A percentile compares a stretch with the other conserved stretches of the same genome.
Evolutionary conservation across 2,329 filamentous ascomycete genomes (phyloP).

Genomic region (Fusarium penzigii): DNA sequence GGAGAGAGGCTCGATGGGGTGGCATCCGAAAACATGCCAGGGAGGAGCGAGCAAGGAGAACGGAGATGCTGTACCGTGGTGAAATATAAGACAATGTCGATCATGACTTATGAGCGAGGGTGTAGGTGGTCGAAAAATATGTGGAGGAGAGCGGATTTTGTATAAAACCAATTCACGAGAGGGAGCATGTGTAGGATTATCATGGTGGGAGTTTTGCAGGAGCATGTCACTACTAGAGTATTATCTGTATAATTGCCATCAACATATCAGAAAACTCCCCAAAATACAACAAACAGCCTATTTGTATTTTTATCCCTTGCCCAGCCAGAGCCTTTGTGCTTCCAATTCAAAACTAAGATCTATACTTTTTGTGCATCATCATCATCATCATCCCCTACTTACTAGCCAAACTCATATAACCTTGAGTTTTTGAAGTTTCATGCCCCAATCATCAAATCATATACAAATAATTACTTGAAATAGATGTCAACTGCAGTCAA

Average conservation of each 20-base stretch:
- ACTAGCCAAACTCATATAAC: not conserved
- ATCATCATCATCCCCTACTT: not conserved
- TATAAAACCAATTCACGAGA: constrained; percentile 22
- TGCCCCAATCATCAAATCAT: not conserved
- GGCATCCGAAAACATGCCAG: constrained; percentile 54
- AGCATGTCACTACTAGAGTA: not conserved
- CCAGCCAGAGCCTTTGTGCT: not conserved
- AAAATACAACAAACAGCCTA: not conserved
- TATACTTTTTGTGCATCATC: not conserved
- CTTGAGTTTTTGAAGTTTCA: too few species aligned
- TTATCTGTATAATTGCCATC: not conserved
- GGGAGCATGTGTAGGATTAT: constrained; percentile 28
- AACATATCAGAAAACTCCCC: not conserved
- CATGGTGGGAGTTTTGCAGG: not conserved
- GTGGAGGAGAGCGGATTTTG: constrained; percentile 11
- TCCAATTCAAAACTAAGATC: not conserved
- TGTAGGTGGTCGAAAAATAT: constrained; percentile 1
- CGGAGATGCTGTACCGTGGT: constrained; percentile 52
- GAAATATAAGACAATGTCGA: constrained; percentile 42
- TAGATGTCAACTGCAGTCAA: not conserved
- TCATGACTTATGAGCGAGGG: not conserved
- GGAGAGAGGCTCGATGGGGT: constrained; percentile 58
- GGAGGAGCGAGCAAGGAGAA: constrained; percentile 56
- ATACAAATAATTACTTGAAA: not conserved
- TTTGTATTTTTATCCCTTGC: not conserved